Conservation (phyloP, 2,329 filamentous ascomycete species). For the Elsinoe fawcettii region DNA sequence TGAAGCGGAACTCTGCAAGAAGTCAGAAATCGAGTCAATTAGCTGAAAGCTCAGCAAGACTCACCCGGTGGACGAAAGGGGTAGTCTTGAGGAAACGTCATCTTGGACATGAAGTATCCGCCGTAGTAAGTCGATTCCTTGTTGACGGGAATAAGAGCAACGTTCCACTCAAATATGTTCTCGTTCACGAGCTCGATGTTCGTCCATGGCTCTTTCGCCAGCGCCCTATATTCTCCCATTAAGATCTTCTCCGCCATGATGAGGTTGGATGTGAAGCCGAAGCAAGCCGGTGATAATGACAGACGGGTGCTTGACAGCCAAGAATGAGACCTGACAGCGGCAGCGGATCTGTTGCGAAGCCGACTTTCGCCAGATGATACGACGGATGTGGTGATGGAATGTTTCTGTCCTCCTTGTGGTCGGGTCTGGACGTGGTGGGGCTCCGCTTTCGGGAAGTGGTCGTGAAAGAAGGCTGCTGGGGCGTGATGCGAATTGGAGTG, state of each 20-base stretch:
- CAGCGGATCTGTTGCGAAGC: too few relatives aligned
- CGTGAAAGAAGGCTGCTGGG: background rate
- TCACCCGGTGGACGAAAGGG: constrained; percentile 72
- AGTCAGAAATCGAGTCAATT: background rate
- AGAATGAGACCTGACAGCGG: background rate
- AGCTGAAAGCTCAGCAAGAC: constrained; percentile 17
- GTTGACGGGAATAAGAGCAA: constrained; percentile 88
- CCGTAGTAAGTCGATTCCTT: constrained; percentile 86
- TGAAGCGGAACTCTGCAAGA: constrained; percentile 66
- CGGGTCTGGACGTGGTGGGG: constrained; percentile 1
- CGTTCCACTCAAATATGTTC: constrained; percentile 80
- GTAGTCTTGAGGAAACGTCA: constrained; percentile 83
- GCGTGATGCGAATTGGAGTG: background rate
- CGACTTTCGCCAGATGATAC: too few relatives aligned
- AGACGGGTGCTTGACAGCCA: background rate
- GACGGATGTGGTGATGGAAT: background rate
- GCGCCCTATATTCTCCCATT: constrained; percentile 76
- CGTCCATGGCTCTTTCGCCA: constrained; percentile 88
- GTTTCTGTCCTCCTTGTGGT: constrained; percentile 9
- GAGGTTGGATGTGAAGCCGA: constrained; percentile 2
- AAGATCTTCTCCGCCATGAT: constrained; percentile 65
- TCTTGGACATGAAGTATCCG: constrained; percentile 84
- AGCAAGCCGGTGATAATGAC: background rate
- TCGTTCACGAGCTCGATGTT: constrained; percentile 75
- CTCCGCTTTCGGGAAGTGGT: constrained; percentile 7